These are phyloP conservation scores for Aleurites moluccanus DNA, from an alignment of 441 rosid genomes.

Conservation along the genomic window DNA sequence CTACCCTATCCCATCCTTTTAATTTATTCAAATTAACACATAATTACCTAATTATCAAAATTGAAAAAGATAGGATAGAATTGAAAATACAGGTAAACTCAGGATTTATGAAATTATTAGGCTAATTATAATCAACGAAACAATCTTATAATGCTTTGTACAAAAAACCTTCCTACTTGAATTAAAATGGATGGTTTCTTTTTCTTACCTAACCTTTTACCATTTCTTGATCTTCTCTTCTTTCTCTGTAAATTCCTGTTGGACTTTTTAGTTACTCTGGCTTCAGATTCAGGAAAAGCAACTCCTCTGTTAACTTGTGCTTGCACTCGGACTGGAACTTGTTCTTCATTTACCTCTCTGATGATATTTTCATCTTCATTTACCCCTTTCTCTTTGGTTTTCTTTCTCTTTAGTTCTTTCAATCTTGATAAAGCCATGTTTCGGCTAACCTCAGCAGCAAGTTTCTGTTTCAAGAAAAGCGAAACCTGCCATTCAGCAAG, in stretches of 20 bases:
- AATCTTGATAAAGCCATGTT: constrained; percentile 31
- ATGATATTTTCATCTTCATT: not conserved
- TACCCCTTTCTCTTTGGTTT: not conserved
- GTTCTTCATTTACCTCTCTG: constrained; percentile 19
- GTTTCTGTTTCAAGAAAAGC: constrained; percentile 48
- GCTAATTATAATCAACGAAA: constrained; percentile 19
- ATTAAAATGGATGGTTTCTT: constrained; percentile 30
- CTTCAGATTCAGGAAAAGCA: constrained; percentile 32
- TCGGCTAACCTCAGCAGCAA: constrained; percentile 38
- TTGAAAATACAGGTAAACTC: too few species aligned
- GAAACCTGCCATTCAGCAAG: constrained; percentile 50
- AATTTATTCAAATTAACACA: too few species aligned
- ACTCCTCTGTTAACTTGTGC: constrained; percentile 17
- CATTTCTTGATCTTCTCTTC: constrained; percentile 21
- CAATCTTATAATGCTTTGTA: constrained; percentile 22
- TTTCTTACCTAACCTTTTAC: constrained; percentile 12
- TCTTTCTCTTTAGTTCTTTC: constrained; percentile 23
- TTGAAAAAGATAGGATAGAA: too few species aligned
- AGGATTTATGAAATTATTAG: too few species aligned
- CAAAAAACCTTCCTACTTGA: constrained; percentile 20
- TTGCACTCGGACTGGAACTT: constrained; percentile 3
- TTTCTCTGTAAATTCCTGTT: not conserved
- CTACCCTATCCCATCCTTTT: too few species aligned
- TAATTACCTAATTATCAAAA: too few species aligned
- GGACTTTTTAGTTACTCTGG: constrained; percentile 10